phyloP scores from a whole-genome alignment of 352 stramenopile genomes.

The Aphanomyces stellatus region DNA sequence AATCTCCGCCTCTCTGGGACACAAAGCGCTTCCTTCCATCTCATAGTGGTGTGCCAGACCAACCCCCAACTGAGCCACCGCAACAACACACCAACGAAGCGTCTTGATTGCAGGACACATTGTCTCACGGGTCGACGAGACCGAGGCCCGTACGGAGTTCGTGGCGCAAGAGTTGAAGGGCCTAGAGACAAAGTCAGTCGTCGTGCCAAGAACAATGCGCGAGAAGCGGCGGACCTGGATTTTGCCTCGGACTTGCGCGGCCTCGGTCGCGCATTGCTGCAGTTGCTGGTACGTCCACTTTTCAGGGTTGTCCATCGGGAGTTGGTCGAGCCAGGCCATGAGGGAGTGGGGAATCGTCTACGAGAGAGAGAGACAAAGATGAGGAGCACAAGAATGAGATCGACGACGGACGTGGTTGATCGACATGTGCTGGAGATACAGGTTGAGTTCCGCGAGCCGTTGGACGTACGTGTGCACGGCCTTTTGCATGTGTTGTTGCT shows the following conservation, averaged over 20 bases:
- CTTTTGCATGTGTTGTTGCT: constrained; percentile 15
- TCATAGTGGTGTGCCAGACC: too few species aligned
- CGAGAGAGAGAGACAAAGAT: too few species aligned
- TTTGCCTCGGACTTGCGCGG: background rate
- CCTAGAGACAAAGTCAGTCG: background rate
- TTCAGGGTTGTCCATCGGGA: constrained; percentile 17
- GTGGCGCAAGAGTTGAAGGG: constrained; percentile 2
- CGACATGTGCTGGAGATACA: constrained; percentile 5
- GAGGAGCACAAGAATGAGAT: too few species aligned
- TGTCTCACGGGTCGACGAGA: too few species aligned
- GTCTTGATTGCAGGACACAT: too few species aligned
- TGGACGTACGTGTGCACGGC: constrained; percentile 16
- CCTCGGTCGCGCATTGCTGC: constrained; percentile 12
- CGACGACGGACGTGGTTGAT: constrained; percentile 2
- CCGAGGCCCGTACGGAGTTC: constrained; percentile 13
- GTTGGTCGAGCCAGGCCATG: constrained; percentile 9
- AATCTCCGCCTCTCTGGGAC: too few species aligned
- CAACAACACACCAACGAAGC: too few species aligned
- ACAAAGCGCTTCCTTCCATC: too few species aligned
- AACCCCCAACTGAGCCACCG: too few species aligned
- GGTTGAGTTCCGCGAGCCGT: constrained; percentile 6
- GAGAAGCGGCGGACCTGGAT: background rate
- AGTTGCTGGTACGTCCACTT: constrained; percentile 18
- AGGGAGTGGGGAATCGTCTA: background rate
- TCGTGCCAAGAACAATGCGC: too few species aligned